These are phyloP conservation scores for Arabis hirsuta DNA, from an alignment of 345 rosid genomes.

Conservation along the genomic window DNA sequence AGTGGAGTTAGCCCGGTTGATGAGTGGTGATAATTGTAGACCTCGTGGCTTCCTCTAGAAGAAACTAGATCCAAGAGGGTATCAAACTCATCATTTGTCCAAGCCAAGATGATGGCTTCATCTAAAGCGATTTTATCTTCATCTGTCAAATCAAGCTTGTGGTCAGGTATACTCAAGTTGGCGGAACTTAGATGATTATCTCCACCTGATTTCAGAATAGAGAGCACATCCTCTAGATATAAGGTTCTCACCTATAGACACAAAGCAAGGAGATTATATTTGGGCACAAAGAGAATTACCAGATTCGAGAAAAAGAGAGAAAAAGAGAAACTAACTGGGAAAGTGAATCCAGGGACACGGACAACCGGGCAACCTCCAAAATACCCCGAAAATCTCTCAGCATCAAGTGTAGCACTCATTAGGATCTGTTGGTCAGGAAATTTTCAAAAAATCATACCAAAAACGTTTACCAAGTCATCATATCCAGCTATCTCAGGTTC, in stretches of 20 bases:
- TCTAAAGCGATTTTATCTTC: slow-evolving; percentile 75
- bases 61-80: slow-evolving; percentile 72
- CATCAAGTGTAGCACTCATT: slow-evolving; percentile 97
- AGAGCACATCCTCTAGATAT: slow-evolving; percentile 82
- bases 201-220: slow-evolving; percentile 64
- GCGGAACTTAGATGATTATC: slow-evolving; percentile 60
- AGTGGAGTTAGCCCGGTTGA: slow-evolving; percentile 72
- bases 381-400: slow-evolving; percentile 85
- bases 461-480: slow-evolving; percentile 11
- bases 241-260: slow-evolving; percentile 70
- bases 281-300: slow-evolving; percentile 23
- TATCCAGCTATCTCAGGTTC: slow-evolving; percentile 24
- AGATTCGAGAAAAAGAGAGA: slow-evolving; percentile 9
- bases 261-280: slow-evolving; percentile 32
- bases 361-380: slow-evolving; percentile 96
- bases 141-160: slow-evolving; percentile 54
- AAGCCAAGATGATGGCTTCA: slow-evolving; percentile 81
- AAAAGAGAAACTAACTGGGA: slow-evolving; percentile 63
- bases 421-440: slow-evolving; percentile 56
- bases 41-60: slow-evolving; percentile 55
- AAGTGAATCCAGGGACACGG: slow-evolving; percentile 88
- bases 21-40: slow-evolving; percentile 80
- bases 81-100: slow-evolving; percentile 84
- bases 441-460: slow-evolving; percentile 22
- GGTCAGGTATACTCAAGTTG: slow-evolving; percentile 40